Evolutionary conservation across 768 basidiomycete genomes (phyloP).

Genomic region (Leccinum variicolor): DNA sequence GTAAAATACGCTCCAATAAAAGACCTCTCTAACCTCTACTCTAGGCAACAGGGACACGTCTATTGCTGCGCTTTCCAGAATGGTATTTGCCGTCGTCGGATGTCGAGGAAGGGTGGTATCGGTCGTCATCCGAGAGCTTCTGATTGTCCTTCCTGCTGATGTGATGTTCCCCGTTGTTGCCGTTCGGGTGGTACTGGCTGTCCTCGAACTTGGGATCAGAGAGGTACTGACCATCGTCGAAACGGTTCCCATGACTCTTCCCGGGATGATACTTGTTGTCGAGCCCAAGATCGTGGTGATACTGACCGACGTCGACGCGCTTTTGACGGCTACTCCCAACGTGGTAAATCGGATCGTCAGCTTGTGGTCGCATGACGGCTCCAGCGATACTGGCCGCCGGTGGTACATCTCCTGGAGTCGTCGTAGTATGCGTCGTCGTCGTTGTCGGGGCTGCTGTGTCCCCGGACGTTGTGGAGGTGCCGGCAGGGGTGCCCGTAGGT

Average conservation of each 20-base stretch:
- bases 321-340: neutral
- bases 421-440: neutral
- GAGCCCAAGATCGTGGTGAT: slow-evolving; percentile 3
- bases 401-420: neutral
- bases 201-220: slow-evolving; percentile 1
- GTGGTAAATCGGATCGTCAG: neutral
- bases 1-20: slow-evolving; percentile 1
- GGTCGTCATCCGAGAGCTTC: neutral
- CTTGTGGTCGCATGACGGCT: neutral
- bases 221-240: slow-evolving; percentile 15
- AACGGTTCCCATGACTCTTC: neutral
- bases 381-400: neutral
- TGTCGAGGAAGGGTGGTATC: neutral
- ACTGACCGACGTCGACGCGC: slow-evolving; percentile 11
- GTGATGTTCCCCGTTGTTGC: neutral
- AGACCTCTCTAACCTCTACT: neutral
- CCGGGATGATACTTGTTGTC: slow-evolving; percentile 7
- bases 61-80: slow-evolving; percentile 3
- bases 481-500: neutral
- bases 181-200: neutral
- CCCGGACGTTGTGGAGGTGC: neutral
- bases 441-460: neutral
- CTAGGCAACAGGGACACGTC: neutral
- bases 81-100: slow-evolving; percentile 9
- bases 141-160: neutral